Percentiles rank a stretch among this genome's conserved stretches.
Conservation (phyloP, 179 eudicot species). For the Beta lomatogona region DNA sequence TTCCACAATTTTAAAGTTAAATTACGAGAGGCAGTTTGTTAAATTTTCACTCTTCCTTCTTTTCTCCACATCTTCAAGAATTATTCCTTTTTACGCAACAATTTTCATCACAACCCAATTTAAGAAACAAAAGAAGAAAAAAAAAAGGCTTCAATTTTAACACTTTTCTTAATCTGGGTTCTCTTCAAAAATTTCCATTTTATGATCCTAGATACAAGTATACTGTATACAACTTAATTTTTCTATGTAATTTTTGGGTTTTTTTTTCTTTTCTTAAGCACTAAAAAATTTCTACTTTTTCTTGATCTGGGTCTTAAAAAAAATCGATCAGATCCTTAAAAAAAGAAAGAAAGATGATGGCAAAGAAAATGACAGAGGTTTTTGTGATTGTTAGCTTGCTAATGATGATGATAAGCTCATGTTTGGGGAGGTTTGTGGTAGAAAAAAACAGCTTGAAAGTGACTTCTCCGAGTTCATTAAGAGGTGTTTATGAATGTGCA, state of each 20-base stretch:
- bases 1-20: not conserved
- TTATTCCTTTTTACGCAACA: not conserved
- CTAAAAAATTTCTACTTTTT: not conserved
- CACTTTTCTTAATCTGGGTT: not conserved
- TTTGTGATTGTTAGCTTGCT: conserved; percentile 36
- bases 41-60: conserved; percentile 1
- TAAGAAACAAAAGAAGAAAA: not conserved
- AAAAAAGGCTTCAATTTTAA: not conserved
- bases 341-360: not conserved
- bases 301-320: conserved; percentile 23
- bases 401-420: conserved; percentile 14
- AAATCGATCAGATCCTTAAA: conserved; percentile 11
- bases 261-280: conserved; percentile 16
- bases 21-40: not conserved
- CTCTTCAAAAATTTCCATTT: not conserved
- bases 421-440: conserved; percentile 82
- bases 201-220: not conserved
- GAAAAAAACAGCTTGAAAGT: conserved; percentile 87
- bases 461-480: conserved; percentile 65
- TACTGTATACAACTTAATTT: not conserved
- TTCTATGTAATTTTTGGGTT: conserved; percentile 22
- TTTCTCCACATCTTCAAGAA: not conserved
- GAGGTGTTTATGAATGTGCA: conserved; percentile 77
- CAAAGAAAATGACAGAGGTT: conserved; percentile 31
- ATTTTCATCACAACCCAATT: not conserved